phyloP scores from a whole-genome alignment of 352 stramenopile species.

The Globisporangium canariense region DNA sequence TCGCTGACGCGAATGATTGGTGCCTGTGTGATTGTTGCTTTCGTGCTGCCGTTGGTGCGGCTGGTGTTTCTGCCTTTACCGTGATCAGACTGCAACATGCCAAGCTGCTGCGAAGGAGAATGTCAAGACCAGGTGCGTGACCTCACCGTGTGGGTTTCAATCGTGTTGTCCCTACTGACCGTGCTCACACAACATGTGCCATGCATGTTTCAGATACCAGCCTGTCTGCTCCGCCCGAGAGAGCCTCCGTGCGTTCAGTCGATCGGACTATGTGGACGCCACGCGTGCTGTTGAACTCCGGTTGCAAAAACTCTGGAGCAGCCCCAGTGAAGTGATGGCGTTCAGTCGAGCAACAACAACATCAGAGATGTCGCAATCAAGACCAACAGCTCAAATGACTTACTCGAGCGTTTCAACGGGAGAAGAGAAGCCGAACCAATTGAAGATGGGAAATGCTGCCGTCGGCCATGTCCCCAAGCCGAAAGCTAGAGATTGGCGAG shows the following conservation, averaged over 20 bases:
- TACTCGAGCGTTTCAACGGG: not conserved
- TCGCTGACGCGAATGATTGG: too few relatives aligned
- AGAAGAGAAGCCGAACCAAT: not conserved
- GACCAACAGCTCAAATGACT: not conserved
- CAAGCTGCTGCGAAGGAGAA: too few relatives aligned
- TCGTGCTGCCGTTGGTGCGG: not conserved
- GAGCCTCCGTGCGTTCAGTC: not conserved
- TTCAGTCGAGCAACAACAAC: not conserved
- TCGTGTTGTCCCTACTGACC: too few relatives aligned
- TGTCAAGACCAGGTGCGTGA: too few relatives aligned
- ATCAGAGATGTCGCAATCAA: not conserved
- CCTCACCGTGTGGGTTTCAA: too few relatives aligned
- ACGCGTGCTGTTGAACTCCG: not conserved
- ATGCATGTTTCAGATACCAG: not conserved
- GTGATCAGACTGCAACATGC: too few relatives aligned
- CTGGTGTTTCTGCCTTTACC: not conserved
- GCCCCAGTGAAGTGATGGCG: not conserved
- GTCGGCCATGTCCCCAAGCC: not conserved
- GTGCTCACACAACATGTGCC: too few relatives aligned
- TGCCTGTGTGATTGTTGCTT: not conserved
- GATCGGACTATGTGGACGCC: not conserved
- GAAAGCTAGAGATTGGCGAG: not conserved
- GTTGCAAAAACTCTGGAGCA: constrained; percentile 1
- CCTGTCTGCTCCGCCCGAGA: not conserved
- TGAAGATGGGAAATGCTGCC: not conserved